Conservation (phyloP, 169 alveolate species). For the Fabrea salina region DNA sequence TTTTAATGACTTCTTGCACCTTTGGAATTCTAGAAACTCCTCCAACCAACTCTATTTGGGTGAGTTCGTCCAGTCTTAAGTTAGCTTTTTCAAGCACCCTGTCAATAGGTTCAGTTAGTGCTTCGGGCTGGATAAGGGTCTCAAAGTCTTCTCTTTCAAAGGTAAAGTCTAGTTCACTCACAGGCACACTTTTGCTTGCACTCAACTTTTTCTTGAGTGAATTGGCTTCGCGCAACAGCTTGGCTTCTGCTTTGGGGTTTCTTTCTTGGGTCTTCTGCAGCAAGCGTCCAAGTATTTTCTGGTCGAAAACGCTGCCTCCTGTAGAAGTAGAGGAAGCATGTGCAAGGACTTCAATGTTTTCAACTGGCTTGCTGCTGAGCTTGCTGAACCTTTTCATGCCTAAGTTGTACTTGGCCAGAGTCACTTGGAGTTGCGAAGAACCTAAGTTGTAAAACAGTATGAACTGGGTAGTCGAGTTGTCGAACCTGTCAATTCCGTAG, state of each 20-base stretch:
- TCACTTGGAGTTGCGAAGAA: not conserved
- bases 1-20: constrained; percentile 53
- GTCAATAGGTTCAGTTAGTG: constrained; percentile 50
- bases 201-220: constrained; percentile 61
- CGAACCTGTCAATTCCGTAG: constrained; percentile 52
- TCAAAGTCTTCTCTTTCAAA: constrained; percentile 64
- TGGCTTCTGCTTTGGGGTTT: constrained; percentile 46
- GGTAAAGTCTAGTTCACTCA: constrained; percentile 47
- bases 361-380: constrained; percentile 32
- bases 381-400: constrained; percentile 38
- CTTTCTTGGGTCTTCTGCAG: constrained; percentile 55
- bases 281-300: constrained; percentile 37
- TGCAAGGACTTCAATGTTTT: constrained; percentile 43
- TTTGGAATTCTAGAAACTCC: constrained; percentile 73
- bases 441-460: constrained; percentile 28
- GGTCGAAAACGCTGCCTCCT: constrained; percentile 64
- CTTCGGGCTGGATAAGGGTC: constrained; percentile 26
- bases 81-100: constrained; percentile 49
- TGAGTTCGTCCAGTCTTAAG: constrained; percentile 35
- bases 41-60: constrained; percentile 64
- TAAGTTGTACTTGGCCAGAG: not conserved
- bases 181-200: constrained; percentile 62
- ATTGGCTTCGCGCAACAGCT: constrained; percentile 46
- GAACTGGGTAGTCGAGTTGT: not conserved
- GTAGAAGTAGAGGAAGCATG: constrained; percentile 47